Conservation (phyloP, 2,329 filamentous ascomycete genomes). For the Arthrinium puccinioides region DNA sequence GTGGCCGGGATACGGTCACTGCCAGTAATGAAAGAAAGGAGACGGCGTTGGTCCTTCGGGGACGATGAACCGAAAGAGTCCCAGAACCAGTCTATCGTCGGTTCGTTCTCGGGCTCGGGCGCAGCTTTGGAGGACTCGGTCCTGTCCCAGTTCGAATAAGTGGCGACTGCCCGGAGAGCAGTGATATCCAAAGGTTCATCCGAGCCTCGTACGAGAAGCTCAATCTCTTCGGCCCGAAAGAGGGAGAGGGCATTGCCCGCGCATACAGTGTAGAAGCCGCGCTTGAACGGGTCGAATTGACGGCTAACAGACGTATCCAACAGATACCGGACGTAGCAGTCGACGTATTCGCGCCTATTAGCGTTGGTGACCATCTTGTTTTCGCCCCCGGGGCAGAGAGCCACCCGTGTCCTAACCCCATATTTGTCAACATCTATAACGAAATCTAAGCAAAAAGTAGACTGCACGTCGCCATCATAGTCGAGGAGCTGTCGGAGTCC, state of each 20-base stretch:
- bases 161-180: constrained; percentile 67
- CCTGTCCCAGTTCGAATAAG: constrained; percentile 76
- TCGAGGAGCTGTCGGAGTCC: constrained; percentile 72
- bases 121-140: constrained; percentile 4
- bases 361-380: constrained; percentile 70
- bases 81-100: constrained; percentile 83
- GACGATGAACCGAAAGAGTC: constrained; percentile 62
- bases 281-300: constrained; percentile 90
- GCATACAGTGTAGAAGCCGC: constrained; percentile 89
- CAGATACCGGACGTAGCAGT: constrained; percentile 72
- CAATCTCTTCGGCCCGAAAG: constrained; percentile 87
- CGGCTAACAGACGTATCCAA: constrained; percentile 71
- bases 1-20: constrained; percentile 87
- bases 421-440: constrained; percentile 71
- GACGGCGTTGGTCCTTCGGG: constrained; percentile 63
- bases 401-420: constrained; percentile 57
- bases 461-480: constrained; percentile 76
- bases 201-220: constrained; percentile 76
- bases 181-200: constrained; percentile 76
- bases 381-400: constrained; percentile 69
- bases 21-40: constrained; percentile 82
- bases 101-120: constrained; percentile 48
- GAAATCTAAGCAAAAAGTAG: constrained; percentile 76
- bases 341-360: constrained; percentile 81
- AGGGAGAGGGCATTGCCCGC: constrained; percentile 81